phyloP scores from a whole-genome alignment of 2,329 filamentous ascomycete species.

The Penicillium palitans region DNA sequence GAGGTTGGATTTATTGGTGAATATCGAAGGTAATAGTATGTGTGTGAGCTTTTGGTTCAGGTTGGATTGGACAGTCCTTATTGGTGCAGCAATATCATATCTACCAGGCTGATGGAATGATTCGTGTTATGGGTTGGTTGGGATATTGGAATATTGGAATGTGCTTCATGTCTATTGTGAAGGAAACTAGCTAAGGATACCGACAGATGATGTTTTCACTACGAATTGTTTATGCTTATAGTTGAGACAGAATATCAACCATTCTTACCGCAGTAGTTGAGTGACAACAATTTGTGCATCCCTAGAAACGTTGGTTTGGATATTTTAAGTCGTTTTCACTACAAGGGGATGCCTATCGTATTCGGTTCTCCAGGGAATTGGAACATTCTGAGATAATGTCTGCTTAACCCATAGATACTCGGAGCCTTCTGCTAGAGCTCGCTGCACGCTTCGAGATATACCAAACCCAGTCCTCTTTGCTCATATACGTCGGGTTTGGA shows the following conservation, averaged over 20 bases:
- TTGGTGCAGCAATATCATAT: neutral
- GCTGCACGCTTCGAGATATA: too few relatives aligned
- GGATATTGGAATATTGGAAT: neutral
- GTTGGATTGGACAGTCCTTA: neutral
- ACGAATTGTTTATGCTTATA: neutral
- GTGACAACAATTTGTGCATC: neutral
- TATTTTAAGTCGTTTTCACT: too few relatives aligned
- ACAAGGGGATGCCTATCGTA: too few relatives aligned
- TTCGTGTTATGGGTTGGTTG: neutral
- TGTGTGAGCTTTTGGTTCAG: neutral
- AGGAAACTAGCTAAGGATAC: neutral
- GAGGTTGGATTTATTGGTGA: neutral
- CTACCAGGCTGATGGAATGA: neutral
- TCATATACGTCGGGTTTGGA: too few relatives aligned
- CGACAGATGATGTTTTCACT: neutral
- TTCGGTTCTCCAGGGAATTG: too few relatives aligned
- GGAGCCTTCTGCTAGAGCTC: too few relatives aligned
- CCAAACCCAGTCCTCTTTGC: too few relatives aligned
- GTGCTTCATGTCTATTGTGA: neutral
- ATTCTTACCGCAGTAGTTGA: neutral
- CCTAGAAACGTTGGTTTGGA: too few relatives aligned
- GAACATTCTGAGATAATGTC: too few relatives aligned
- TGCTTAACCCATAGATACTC: too few relatives aligned
- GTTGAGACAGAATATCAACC: neutral
- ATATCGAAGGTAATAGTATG: neutral